phyloP scores from a whole-genome alignment of 768 basidiomycete genomes.

The Trametes villosa region DNA sequence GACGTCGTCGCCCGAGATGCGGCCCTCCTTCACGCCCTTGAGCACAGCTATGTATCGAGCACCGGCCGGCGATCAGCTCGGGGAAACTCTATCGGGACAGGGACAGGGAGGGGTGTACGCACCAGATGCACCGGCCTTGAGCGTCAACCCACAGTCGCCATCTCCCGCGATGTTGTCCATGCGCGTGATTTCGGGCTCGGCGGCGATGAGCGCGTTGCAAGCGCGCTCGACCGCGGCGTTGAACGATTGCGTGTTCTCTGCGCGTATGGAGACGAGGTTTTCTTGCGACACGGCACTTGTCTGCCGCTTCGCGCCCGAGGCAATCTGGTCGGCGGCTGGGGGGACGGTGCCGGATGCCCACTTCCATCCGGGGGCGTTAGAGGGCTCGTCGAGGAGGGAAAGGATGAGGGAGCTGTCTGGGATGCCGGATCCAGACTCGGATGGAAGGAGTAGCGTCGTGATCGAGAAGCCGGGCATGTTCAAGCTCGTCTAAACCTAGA shows the following conservation, averaged over 20 bases:
- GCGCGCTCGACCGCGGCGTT: slow-evolving; percentile 57
- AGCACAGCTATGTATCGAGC: slow-evolving; percentile 55
- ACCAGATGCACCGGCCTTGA: slow-evolving; percentile 79
- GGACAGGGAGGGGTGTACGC: slow-evolving; percentile 11
- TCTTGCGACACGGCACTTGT: slow-evolving; percentile 8
- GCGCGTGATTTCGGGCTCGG: slow-evolving; percentile 87
- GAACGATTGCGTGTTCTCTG: slow-evolving; percentile 56
- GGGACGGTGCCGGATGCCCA: slow-evolving; percentile 58
- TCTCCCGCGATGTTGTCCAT: slow-evolving; percentile 95
- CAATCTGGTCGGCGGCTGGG: slow-evolving; percentile 37
- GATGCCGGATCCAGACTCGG: slow-evolving; percentile 42
- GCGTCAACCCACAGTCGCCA: slow-evolving; percentile 75
- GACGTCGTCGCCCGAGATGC: slow-evolving; percentile 65
- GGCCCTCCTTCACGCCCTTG: slow-evolving; percentile 55
- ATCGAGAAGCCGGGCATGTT: slow-evolving; percentile 95
- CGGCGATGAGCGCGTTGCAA: slow-evolving; percentile 67
- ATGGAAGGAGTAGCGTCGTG: slow-evolving; percentile 77
- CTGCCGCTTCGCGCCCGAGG: slow-evolving; percentile 18
- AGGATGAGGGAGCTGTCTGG: slow-evolving; percentile 53
- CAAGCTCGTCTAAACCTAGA: slow-evolving; percentile 66
- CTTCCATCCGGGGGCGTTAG: slow-evolving; percentile 83
- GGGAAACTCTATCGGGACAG: slow-evolving; percentile 12
- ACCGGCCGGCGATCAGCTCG: not conserved
- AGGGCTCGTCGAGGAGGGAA: slow-evolving; percentile 64
- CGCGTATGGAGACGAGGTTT: slow-evolving; percentile 32